phyloP scores from a whole-genome alignment of 495 filamentous ascomycete species.

The Aspergillus nidulans region DNA sequence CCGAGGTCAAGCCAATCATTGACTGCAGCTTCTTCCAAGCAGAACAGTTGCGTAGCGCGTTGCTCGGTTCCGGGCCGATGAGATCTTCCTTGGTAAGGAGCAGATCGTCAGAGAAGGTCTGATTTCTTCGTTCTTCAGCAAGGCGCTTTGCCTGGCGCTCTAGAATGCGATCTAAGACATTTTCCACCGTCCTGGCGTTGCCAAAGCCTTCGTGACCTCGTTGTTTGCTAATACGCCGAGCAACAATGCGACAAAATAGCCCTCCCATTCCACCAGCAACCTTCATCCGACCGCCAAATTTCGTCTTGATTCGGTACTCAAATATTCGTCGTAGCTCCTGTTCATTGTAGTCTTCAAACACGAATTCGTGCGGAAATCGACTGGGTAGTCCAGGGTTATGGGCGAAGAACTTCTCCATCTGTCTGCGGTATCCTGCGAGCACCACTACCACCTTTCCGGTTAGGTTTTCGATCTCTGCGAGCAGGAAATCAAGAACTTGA shows the following conservation, averaged over 20 bases:
- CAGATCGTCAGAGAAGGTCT: conserved; percentile 3
- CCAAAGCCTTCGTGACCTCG: conserved; percentile 67
- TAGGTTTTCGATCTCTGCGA: conserved; percentile 71
- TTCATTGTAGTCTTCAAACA: conserved; percentile 69
- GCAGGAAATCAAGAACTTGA: conserved; percentile 67
- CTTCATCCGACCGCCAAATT: conserved; percentile 50
- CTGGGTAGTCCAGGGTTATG: conserved; percentile 74
- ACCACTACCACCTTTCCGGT: conserved; percentile 73
- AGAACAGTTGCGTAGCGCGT: conserved; percentile 41
- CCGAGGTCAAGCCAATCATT: conserved; percentile 55
- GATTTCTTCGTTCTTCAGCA: conserved; percentile 30
- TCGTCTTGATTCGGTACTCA: conserved; percentile 38
- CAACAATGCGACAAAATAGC: conserved; percentile 61
- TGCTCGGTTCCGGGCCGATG: conserved; percentile 49
- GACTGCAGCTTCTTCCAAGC: conserved; percentile 58
- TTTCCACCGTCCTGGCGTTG: conserved; percentile 67
- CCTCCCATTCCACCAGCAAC: conserved; percentile 57
- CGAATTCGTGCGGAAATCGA: conserved; percentile 61
- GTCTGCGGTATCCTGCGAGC: conserved; percentile 68
- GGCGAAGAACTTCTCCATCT: conserved; percentile 77
- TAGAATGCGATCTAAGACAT: conserved; percentile 48
- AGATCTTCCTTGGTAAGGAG: not conserved
- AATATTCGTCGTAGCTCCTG: conserved; percentile 58
- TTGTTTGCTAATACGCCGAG: conserved; percentile 55
- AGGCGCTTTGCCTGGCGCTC: conserved; percentile 58